These are phyloP conservation scores for Curvularia sp. DNA, from an alignment of 2,329 filamentous ascomycete genomes.

Conservation along the genomic window DNA sequence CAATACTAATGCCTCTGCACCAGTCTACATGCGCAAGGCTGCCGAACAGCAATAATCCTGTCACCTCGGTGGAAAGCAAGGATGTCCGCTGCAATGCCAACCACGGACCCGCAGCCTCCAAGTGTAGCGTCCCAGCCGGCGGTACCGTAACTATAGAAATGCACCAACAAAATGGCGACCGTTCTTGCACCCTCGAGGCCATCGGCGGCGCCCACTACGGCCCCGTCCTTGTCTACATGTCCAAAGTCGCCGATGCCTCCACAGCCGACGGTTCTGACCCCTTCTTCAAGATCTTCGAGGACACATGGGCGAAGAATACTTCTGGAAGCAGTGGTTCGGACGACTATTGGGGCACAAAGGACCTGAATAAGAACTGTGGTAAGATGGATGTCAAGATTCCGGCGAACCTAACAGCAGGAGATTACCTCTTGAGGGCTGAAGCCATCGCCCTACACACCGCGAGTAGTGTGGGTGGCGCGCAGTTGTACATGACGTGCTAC, in stretches of 20 bases:
- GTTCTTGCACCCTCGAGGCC: slow-evolving; percentile 54
- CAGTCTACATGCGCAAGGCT: slow-evolving; percentile 37
- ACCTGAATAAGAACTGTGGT: slow-evolving; percentile 55
- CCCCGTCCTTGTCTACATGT: slow-evolving; percentile 49
- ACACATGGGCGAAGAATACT: slow-evolving; percentile 58
- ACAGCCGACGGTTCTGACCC: slow-evolving; percentile 59
- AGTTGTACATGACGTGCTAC: slow-evolving; percentile 59
- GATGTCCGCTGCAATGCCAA: slow-evolving; percentile 59
- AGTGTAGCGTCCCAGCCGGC: slow-evolving; percentile 59
- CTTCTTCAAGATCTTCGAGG: slow-evolving; percentile 67
- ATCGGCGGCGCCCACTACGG: slow-evolving; percentile 50
- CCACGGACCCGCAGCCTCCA: slow-evolving; percentile 44
- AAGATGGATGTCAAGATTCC: slow-evolving; percentile 63
- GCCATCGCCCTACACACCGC: slow-evolving; percentile 65
- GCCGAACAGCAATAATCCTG: slow-evolving; percentile 49
- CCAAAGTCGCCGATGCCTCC: slow-evolving; percentile 55
- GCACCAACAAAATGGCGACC: slow-evolving; percentile 63
- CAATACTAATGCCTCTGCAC: slow-evolving; percentile 15
- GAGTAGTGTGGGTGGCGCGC: slow-evolving; percentile 53
- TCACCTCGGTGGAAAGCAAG: slow-evolving; percentile 60
- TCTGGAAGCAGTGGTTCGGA: slow-evolving; percentile 51
- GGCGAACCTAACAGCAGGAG: slow-evolving; percentile 59
- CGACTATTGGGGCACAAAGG: slow-evolving; percentile 60
- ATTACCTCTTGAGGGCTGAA: slow-evolving; percentile 62
- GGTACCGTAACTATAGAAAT: slow-evolving; percentile 54